These are phyloP conservation scores for Rutstroemia sydowiana DNA, from an alignment of 2,329 filamentous ascomycete genomes.

Conservation along the genomic window DNA sequence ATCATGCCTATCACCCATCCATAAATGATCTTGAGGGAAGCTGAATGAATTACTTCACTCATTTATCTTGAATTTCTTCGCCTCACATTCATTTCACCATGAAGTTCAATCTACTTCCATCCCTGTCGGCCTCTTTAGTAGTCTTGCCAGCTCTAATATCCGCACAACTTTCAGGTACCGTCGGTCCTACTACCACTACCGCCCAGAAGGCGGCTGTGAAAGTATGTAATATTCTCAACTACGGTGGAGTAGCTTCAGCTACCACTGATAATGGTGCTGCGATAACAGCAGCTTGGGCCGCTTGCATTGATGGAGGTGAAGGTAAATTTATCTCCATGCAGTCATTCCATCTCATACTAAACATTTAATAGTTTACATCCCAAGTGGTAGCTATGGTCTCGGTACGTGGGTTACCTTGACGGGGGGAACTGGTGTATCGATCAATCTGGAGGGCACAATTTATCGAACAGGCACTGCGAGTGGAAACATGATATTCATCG, in stretches of 20 bases:
- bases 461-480: constrained; percentile 40
- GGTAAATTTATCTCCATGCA: constrained; percentile 10
- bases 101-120: constrained; percentile 11
- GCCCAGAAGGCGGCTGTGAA: constrained; percentile 21
- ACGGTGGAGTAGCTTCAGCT: constrained; percentile 40
- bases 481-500: constrained; percentile 47
- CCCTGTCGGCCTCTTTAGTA: constrained; percentile 5
- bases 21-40: background rate
- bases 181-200: constrained; percentile 23
- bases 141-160: constrained; percentile 10
- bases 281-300: constrained; percentile 36
- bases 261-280: constrained; percentile 38
- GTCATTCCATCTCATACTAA: background rate
- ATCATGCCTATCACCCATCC: background rate
- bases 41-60: background rate
- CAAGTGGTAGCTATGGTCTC: constrained; percentile 40
- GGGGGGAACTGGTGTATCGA: constrained; percentile 40
- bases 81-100: constrained; percentile 3
- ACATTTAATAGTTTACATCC: constrained; percentile 16
- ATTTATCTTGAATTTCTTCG: background rate
- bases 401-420: constrained; percentile 42
- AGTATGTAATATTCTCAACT: constrained; percentile 39
- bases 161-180: constrained; percentile 21
- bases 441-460: constrained; percentile 46
- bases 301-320: constrained; percentile 37